Evolutionary conservation across 2,329 filamentous ascomycete genomes (phyloP), one percentile per base, ranked within the genome.

Genomic region (Davidsoniella neocaledoniae): DNA sequence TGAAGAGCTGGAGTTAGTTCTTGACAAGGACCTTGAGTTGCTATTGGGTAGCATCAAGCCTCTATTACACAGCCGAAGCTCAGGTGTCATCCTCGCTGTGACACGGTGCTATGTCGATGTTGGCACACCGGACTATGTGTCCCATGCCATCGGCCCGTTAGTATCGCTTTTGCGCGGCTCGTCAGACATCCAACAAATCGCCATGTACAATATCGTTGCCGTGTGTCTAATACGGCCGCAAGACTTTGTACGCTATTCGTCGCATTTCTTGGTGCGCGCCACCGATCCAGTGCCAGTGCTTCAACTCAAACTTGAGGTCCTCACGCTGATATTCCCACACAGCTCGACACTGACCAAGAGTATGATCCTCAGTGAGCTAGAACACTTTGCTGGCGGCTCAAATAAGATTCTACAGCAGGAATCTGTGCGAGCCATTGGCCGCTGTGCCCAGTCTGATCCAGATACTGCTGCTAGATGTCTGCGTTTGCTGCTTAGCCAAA

Each of bases 201-300:
- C 86, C 1, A 73, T 98, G 16, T 90, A 90, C 69, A 95, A 96
- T 61, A 88, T 96, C 53, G 87, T 95, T 9, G 83, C 86, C n/a
- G 84, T 98, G 42, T 91, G 86, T 58, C 71, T 96, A 9, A 69
- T 73, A 25, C 72, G 77, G 14, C 86, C 91, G 0, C 69, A 75
- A 38, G 75, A 81, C n/a, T 98, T 98, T 62, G 83, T 90, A 50
- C 83, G 79, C 60, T 90, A 94, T 60, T 77, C 83, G 16, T 84
- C 83, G 33, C 91, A 94, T 65, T 98, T 98, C 61, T 73, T 98
- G 9, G 76, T 98, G 48, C 80, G 81, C 51, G 76, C 82, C 42
- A 82, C 79, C 0, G 91, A 98, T 60, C 70, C 82, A 1, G 76
- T 82, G 12, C 76, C 85, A 17, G 82, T 94, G 17, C 94, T 87